Percentiles rank a stretch among this genome's conserved stretches.
These are phyloP conservation scores for Crithidia expoeki DNA, from an alignment of 208 protist genomes.

Conservation along the genomic window DNA sequence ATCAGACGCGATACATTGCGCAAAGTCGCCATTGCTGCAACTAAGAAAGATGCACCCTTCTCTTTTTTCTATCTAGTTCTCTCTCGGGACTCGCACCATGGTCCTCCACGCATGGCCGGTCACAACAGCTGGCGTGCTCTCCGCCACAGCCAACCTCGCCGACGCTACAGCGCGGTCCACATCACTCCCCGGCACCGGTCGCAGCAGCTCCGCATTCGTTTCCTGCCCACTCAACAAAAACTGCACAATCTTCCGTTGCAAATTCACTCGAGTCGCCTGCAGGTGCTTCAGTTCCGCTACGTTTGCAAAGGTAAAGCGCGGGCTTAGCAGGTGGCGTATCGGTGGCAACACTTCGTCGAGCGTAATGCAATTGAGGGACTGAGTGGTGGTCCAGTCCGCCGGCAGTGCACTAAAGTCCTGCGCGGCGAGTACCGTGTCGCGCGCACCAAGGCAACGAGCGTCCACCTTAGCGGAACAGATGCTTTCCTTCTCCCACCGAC, in stretches of 20 bases:
- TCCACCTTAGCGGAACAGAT: slow-evolving; percentile 29
- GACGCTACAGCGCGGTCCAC: slow-evolving; percentile 22
- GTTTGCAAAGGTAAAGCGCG: slow-evolving; percentile 76
- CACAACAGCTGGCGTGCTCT: background rate
- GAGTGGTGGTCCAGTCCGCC: slow-evolving; percentile 45
- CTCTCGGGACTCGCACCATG: slow-evolving; percentile 14
- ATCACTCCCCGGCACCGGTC: background rate
- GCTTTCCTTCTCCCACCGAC: slow-evolving; percentile 4
- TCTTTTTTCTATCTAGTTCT: background rate
- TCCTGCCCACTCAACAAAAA: slow-evolving; percentile 19
- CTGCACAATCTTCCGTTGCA: slow-evolving; percentile 51
- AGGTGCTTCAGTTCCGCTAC: slow-evolving; percentile 61
- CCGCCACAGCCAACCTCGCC: slow-evolving; percentile 26
- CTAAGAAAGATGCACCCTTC: too few species aligned
- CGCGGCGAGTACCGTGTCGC: slow-evolving; percentile 44
- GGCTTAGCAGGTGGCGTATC: slow-evolving; percentile 59
- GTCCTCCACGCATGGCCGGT: slow-evolving; percentile 34
- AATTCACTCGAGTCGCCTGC: slow-evolving; percentile 49
- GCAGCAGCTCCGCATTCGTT: slow-evolving; percentile 15
- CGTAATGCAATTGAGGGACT: slow-evolving; percentile 38
- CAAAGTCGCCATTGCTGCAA: too few species aligned
- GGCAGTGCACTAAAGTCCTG: slow-evolving; percentile 70
- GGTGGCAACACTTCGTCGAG: slow-evolving; percentile 53
- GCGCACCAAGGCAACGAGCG: slow-evolving; percentile 26
- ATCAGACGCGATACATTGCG: too few species aligned